Conservation (phyloP, 129 eudicot species). For the Ambrosia artemisiifolia region DNA sequence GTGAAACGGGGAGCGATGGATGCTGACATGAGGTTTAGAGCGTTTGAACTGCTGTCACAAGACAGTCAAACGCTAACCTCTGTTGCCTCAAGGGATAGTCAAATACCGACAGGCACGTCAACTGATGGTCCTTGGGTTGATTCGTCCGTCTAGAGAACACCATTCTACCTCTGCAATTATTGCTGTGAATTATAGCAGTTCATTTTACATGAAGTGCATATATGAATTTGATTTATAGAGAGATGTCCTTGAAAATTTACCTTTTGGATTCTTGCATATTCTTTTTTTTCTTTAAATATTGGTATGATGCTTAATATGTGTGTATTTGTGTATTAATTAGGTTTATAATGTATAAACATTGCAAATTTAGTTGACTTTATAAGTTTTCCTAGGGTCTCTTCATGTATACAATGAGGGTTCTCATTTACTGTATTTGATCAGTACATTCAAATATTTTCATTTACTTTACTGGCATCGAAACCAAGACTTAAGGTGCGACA, state of each 20-base stretch:
- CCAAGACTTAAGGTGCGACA: no score
- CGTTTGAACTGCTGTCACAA: conserved; percentile 45
- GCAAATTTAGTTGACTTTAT: no score
- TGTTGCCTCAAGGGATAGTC: conserved; percentile 29
- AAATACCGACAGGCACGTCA: conserved; percentile 29
- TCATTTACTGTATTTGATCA: no score
- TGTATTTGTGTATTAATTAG: neutral
- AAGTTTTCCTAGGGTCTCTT: no score
- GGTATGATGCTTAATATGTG: neutral
- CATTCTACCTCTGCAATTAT: conserved; percentile 19
- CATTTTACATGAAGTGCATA: neutral
- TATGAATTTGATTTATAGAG: conserved; percentile 7
- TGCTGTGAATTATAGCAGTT: neutral
- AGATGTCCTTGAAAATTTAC: neutral
- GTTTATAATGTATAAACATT: neutral
- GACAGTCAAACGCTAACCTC: conserved; percentile 55
- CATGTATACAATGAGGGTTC: no score
- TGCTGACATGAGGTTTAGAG: conserved; percentile 51
- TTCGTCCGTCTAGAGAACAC: conserved; percentile 32
- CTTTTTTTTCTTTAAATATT: neutral
- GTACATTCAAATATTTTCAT: no score
- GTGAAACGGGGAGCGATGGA: conserved; percentile 39
- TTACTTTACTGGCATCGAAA: no score
- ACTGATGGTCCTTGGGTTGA: conserved; percentile 55
- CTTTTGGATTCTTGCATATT: neutral